Percentiles rank a stretch among this genome's conserved stretches.
Evolutionary conservation across 257 asterid genomes (phyloP).

Genomic region (Nicotiana noctiflora): DNA sequence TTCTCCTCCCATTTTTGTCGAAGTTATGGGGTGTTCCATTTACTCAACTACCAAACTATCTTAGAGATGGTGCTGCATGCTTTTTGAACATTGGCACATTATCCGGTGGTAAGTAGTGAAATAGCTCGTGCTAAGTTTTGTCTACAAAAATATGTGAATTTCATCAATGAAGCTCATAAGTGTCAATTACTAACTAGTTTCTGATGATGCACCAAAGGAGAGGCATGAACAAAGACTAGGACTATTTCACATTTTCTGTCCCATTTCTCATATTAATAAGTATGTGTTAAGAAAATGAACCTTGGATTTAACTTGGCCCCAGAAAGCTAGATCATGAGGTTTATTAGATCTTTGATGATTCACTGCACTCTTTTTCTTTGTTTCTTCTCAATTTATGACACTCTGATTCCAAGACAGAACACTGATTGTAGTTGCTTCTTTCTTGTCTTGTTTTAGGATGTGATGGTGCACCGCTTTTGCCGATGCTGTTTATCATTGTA

Average conservation of each 20-base stretch:
- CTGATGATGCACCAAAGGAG: neutral
- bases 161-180: neutral
- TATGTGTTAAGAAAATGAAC: neutral
- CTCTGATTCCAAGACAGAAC: neutral
- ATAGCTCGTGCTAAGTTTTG: neutral
- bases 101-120: constrained; percentile 13
- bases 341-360: no score
- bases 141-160: neutral
- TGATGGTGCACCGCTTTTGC: constrained; percentile 85
- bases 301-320: neutral
- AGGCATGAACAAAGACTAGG: neutral
- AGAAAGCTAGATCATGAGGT: neutral
- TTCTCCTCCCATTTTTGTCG: constrained; percentile 88
- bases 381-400: neutral
- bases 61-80: constrained; percentile 95
- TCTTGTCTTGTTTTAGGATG: constrained; percentile 42
- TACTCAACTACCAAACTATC: constrained; percentile 62
- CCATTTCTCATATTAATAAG: neutral
- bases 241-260: neutral
- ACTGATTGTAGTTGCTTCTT: neutral
- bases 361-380: neutral
- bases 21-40: constrained; percentile 94
- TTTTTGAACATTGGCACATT: constrained; percentile 74
- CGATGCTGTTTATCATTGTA: constrained; percentile 68
- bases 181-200: neutral